Evolutionary conservation across 106 monocot genomes (phyloP).

Genomic region (Acorus calamus): DNA sequence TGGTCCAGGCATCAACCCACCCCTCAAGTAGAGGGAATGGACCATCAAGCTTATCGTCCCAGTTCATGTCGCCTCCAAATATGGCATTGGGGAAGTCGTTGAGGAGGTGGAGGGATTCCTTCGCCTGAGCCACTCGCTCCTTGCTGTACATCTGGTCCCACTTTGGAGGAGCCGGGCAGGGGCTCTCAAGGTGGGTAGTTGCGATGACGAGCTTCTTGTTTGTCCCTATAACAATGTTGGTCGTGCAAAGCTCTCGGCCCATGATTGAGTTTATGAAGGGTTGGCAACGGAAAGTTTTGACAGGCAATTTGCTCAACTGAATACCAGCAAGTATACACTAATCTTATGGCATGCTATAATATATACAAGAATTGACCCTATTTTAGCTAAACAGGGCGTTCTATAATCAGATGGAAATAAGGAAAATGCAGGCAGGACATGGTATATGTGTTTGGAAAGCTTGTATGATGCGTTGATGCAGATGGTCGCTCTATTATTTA

Average conservation of each 20-base stretch:
- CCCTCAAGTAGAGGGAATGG: conserved; percentile 37
- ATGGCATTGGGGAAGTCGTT: conserved; percentile 33
- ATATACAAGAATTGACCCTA: no score
- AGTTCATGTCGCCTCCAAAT: conserved; percentile 72
- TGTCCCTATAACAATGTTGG: conserved; percentile 23
- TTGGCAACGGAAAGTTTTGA: conserved; percentile 30
- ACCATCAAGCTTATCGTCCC: conserved; percentile 69
- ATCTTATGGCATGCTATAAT: no score
- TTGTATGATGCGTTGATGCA: no score
- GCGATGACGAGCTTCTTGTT: conserved; percentile 30
- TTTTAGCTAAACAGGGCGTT: no score
- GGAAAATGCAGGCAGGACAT: no score
- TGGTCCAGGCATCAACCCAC: conserved; percentile 42
- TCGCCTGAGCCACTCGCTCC: conserved; percentile 51
- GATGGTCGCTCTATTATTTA: no score
- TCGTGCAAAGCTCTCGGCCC: conserved; percentile 59
- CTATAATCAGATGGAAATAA: no score
- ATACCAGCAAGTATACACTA: background rate
- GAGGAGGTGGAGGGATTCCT: conserved; percentile 29
- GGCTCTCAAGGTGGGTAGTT: conserved; percentile 68
- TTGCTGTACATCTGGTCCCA: conserved; percentile 37
- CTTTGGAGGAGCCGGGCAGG: conserved; percentile 20
- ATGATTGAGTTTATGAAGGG: conserved; percentile 49
- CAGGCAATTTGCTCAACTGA: conserved; percentile 66
- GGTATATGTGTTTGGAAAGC: no score